phyloP scores from a whole-genome alignment of 202 grass and related monocot species.

The Panicum hallii region DNA sequence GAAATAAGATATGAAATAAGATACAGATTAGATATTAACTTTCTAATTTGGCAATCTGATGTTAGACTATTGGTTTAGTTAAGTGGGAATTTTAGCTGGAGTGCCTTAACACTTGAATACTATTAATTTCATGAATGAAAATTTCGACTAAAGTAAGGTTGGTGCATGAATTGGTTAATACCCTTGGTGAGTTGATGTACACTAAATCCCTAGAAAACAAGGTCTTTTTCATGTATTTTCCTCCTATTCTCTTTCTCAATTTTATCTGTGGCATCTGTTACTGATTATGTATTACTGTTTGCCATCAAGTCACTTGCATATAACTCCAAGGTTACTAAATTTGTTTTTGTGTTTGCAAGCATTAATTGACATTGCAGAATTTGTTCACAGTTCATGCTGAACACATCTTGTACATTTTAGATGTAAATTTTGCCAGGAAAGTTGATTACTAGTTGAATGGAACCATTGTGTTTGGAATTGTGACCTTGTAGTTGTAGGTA shows the following conservation, averaged over 20 bases:
- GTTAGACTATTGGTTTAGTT: constrained; percentile 26
- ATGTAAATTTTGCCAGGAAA: constrained; percentile 3
- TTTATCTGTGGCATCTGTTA: not conserved
- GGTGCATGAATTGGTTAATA: constrained; percentile 29
- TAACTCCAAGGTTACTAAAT: not conserved
- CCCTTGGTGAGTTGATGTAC: not conserved
- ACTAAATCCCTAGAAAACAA: constrained; percentile 4
- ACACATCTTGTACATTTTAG: not conserved
- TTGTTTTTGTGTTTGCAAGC: constrained; percentile 35
- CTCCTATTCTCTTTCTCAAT: not conserved
- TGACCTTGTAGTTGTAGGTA: not conserved
- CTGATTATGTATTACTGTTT: constrained; percentile 6
- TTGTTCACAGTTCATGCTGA: constrained; percentile 13
- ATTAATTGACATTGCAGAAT: constrained; percentile 21
- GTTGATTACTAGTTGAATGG: constrained; percentile 14
- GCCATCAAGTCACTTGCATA: not conserved
- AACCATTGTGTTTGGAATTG: not conserved
- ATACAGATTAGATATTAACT: constrained; percentile 23
- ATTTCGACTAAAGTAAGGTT: constrained; percentile 13
- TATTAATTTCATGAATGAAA: not conserved
- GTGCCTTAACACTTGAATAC: constrained; percentile 19
- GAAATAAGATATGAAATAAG: not conserved
- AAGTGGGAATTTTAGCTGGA: constrained; percentile 35
- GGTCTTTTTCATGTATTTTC: constrained; percentile 16
- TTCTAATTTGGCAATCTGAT: constrained; percentile 26